Base-by-base conservation (phyloP, 805 yeast species). In the Diddensiella caesifluorescens region DNA sequence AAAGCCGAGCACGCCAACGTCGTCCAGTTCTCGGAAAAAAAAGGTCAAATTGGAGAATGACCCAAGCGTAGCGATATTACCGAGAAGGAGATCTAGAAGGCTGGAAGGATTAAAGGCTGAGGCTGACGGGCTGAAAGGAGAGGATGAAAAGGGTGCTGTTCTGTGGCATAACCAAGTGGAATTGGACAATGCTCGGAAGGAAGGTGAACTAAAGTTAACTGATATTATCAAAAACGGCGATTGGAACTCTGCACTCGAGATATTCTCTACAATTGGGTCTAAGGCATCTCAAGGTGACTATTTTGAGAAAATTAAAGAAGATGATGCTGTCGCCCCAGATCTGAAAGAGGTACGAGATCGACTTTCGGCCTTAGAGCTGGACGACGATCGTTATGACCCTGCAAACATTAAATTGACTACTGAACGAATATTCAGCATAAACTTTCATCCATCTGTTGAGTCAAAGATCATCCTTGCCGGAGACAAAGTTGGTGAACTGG, bases 401-500 rank as follows among this genome's bases (percentile, higher is more conserved):
- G 74, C 78, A 48, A 83, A 82, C 38, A 73, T 87, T 47, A 82
- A 80, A 53, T 62, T 90, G 37, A 63, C 53, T 3, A 73, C 74
- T 27, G 83, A 80, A 39, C 69, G 98, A 45, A 79, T 90, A 59
- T 78, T 89, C 0, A 68, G 84, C 2, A 71, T 88, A 30, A 67
- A 70, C 29, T 82, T 86, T 58, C 97, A 90, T 61, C 96, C 97
- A 0, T 63, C 83, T 0, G 59, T 57, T 0, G 72, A 70, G 1
- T 77, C 78, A 46, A 71, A 82, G 49, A 54, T 90, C 3, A 69
- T 88, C 1, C 58, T 85, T 23, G 96, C 88, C 1, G 97, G 97
- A 35, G 98, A 92, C 62, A 85, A 86, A 9, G 64, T 66, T n/a
- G 98, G 98, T 4, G 74, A 78, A 48, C 63, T 88, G 32, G 97